Evolutionary conservation across 2,329 filamentous ascomycete genomes (phyloP).

Genomic region (Fonsecaea erecta): DNA sequence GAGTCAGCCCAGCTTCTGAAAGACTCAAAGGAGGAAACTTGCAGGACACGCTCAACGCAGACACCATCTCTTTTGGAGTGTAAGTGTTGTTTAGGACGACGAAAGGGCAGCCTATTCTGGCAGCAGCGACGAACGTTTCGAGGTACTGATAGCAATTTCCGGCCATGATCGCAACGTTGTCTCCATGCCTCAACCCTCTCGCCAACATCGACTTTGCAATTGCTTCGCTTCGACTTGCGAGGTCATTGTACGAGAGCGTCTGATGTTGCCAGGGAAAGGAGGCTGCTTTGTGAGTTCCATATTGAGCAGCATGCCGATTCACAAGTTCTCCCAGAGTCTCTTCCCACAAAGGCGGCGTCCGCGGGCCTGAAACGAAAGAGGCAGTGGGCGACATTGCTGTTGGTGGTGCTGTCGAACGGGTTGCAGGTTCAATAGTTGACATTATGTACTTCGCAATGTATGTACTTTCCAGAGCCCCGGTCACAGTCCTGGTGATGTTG

Average conservation of each 20-base stretch:
- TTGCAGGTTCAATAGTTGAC: background rate
- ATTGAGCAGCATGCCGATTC: slow-evolving; percentile 45
- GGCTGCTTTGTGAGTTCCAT: slow-evolving; percentile 55
- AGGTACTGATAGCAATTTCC: slow-evolving; percentile 33
- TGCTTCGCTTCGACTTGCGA: slow-evolving; percentile 60
- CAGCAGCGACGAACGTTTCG: slow-evolving; percentile 40
- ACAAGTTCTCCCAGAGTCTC: slow-evolving; percentile 52
- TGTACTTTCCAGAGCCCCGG: background rate
- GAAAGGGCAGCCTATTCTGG: slow-evolving; percentile 42
- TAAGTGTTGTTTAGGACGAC: slow-evolving; percentile 45
- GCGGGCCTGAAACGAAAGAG: slow-evolving; percentile 17
- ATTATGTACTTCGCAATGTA: background rate
- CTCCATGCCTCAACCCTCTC: slow-evolving; percentile 25
- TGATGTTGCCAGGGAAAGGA: slow-evolving; percentile 52
- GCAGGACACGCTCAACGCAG: slow-evolving; percentile 20
- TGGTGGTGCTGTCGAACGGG: background rate
- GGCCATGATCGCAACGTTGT: slow-evolving; percentile 29
- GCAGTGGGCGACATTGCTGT: slow-evolving; percentile 7
- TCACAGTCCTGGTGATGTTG: background rate
- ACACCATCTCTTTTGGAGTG: slow-evolving; percentile 30
- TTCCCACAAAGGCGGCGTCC: slow-evolving; percentile 12
- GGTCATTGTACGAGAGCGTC: slow-evolving; percentile 69
- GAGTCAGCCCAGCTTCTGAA: background rate
- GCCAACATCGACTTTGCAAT: slow-evolving; percentile 30
- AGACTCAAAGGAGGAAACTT: slow-evolving; percentile 3